Base-by-base conservation (phyloP, 768 basidiomycete species). In the Xerocomellus chrysenteron region DNA sequence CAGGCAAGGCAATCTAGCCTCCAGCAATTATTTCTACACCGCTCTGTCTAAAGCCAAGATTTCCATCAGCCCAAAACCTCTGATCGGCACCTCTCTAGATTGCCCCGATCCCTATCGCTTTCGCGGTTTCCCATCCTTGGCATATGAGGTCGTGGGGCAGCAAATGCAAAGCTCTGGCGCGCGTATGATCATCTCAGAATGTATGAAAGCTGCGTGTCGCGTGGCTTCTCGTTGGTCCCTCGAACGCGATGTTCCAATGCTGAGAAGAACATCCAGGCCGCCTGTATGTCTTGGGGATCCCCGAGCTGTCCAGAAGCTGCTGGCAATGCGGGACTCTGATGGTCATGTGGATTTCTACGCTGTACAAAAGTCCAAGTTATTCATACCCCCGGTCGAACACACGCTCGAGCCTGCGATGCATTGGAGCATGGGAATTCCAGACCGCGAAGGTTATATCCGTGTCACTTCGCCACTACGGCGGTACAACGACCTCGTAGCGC, bases 401-500 rank as follows among this genome's bases (percentile, higher is more conserved):
- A 73, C 77, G 0, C 67, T 86, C 41, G 74, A 78, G 43, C 85
- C 90, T 0, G 77, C 73, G 16, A 79, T 73, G 46, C 95, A 98
- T 67, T 85, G 77, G 77, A 67, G 70, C 6, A 70, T 98, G 63
- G 93, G 88, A 0, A 68, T 92, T n/a, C 76, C 77, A 4, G 80
- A 82, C 2, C 82, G 82, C 41, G 88, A 88, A 59, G 95, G 95
- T 4, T 99, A 99, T 68, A 73, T 80, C 17, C 83, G 90, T 21
- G 84, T 82, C 10, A 98, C 97, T 10, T 92, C 89, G 6, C 97
- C 97, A 0, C 74, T 99, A 43, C 82, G 97, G 41, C 84, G 97
- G 43, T 97, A 84, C 70, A 72, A 74, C 36, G 97, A 99, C 71
- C 69, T 97, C 54, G 69, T 94, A 13, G 74, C 76, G 11, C 97